phyloP scores from a whole-genome alignment of 768 basidiomycete genomes.

The Paxillus rubicundulus region DNA sequence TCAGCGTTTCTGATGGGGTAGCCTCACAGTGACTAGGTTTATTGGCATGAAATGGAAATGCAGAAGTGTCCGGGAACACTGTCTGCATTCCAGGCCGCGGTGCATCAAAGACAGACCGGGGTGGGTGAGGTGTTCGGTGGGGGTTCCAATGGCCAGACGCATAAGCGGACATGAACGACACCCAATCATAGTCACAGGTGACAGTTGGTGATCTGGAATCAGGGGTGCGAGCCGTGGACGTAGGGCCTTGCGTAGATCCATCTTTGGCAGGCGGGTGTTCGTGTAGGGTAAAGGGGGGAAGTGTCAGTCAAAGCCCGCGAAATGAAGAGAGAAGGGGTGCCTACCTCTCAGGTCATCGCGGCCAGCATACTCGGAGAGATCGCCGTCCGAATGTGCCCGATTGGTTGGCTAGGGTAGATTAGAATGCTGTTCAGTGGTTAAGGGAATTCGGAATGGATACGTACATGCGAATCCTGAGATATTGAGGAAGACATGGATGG shows the following conservation, averaged over 20 bases:
- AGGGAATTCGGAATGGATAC: neutral
- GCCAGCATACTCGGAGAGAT: conserved; percentile 9
- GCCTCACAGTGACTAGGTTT: conserved; percentile 7
- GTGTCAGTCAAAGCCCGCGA: conserved; percentile 4
- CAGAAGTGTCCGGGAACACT: conserved; percentile 6
- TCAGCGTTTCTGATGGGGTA: conserved; percentile 12
- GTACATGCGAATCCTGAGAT: conserved; percentile 10
- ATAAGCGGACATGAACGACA: conserved; percentile 74
- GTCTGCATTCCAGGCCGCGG: conserved; percentile 15
- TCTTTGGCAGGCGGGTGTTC: conserved; percentile 10
- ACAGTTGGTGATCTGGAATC: conserved; percentile 17
- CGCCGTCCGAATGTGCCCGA: conserved; percentile 4
- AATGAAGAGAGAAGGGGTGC: conserved; percentile 1
- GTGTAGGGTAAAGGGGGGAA: conserved; percentile 19
- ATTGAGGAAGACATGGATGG: conserved; percentile 12
- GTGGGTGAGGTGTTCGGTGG: conserved; percentile 61
- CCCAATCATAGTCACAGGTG: conserved; percentile 59
- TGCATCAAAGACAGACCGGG: conserved; percentile 33
- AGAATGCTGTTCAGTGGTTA: neutral
- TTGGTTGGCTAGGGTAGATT: conserved; percentile 5
- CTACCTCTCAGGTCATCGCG: conserved; percentile 23
- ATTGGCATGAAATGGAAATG: conserved; percentile 2
- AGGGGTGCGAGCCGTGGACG: conserved; percentile 1
- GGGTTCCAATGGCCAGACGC: conserved; percentile 80
- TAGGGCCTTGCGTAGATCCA: neutral